Base-by-base conservation (phyloP, 352 stramenopile genomes). In the Pythium vanterpoolii region DNA sequence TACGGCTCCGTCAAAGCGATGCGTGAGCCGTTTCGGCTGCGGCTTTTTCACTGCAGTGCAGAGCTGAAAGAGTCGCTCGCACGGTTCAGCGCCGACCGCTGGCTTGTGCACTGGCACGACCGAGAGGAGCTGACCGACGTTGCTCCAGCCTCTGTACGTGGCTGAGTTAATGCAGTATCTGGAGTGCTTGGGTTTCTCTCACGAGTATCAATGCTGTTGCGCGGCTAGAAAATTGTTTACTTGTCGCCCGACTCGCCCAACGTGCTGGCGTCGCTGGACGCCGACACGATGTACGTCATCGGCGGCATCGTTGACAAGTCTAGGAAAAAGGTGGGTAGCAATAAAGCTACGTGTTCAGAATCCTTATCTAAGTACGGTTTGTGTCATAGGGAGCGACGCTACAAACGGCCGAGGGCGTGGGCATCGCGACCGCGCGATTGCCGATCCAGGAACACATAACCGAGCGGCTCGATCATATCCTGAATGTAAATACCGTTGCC, bases 301-400 rank as follows among this genome's bases (percentile, higher is more conserved):
- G 83, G 83, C 9, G 80, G 83, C 54, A 90, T 93, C 49, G 80
- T 93, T 23, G 83, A 93, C 66, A 88, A 88, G 59, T 89, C 79
- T 1, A 69, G 80, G 8, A 86, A 86, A 47, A 91, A 91, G 51
- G 56, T 64, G 21, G 51, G 73, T 81, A 4, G 39, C 6, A 36
- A 36, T 36, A 36, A 6, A 36, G 54, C n/a, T 53, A 14, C 14
- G 30, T 40, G 5, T 4, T 27, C 3, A 19, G 44, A 13, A 11
- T 50, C 38, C 5, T 16, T n/a, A 43, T 43, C 38, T 43, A 27
- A 26, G 27, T 11, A 23, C 11, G 5, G 21, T 11, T 23, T 11
- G 45, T 9, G 1, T 10, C 21, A 5, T 21, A 64, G 77, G 76
- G 79, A 38, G 71, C 72, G 14, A 89, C 83, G 23, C 58, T 90